Conservation (phyloP, 2,329 filamentous ascomycete species). For the Neonectria faginata region DNA sequence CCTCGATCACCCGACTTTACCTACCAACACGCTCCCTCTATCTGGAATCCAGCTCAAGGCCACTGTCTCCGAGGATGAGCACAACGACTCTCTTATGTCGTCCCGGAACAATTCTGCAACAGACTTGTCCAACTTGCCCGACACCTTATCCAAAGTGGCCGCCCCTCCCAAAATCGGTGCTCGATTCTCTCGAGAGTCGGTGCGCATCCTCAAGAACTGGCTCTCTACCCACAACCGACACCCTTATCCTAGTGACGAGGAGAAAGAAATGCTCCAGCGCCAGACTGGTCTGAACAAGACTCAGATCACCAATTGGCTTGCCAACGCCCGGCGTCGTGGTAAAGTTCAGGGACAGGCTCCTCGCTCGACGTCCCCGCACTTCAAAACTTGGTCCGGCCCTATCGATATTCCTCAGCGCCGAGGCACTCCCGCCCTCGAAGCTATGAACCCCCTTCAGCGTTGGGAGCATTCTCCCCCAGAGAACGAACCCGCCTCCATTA, state of each 20-base stretch:
- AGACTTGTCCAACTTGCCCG: conserved; percentile 46
- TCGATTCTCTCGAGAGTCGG: conserved; percentile 82
- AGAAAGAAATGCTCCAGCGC: conserved; percentile 82
- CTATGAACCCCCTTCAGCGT: conserved; percentile 68
- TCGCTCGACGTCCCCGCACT: conserved; percentile 76
- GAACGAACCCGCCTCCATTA: conserved; percentile 70
- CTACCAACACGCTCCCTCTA: conserved; percentile 59
- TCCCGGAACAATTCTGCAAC: conserved; percentile 42
- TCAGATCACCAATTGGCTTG: conserved; percentile 93
- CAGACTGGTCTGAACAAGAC: conserved; percentile 84
- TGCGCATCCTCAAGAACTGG: conserved; percentile 87
- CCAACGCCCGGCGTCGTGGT: conserved; percentile 85
- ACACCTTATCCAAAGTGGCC: conserved; percentile 43
- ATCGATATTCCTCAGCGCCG: conserved; percentile 79
- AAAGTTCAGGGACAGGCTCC: conserved; percentile 78
- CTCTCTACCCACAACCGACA: conserved; percentile 82
- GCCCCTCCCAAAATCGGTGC: conserved; percentile 73
- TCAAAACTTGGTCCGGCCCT: conserved; percentile 68
- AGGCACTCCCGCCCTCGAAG: conserved; percentile 65
- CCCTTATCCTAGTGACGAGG: conserved; percentile 88
- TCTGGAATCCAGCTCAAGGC: conserved; percentile 58
- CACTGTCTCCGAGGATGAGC: conserved; percentile 45
- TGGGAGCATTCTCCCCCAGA: conserved; percentile 71
- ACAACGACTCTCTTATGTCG: conserved; percentile 42
- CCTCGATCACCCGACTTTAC: conserved; percentile 53